A percentile compares a stretch with the other conserved stretches of the same genome.
Evolutionary conservation across 139 green algal genomes (phyloP).

Genomic region (Picochlorum sp.): DNA sequence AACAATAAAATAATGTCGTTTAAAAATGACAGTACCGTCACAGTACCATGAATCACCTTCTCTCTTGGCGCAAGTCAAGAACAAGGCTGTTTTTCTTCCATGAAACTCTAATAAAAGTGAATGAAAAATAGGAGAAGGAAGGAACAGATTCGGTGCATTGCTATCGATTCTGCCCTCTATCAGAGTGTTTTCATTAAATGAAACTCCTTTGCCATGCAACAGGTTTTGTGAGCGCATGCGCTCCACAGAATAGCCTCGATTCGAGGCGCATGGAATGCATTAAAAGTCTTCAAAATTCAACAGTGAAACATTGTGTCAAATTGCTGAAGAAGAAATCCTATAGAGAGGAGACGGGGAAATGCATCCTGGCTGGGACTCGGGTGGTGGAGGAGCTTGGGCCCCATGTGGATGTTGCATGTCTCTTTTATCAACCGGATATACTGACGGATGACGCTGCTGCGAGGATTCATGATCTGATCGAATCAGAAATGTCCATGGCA

Average conservation of each 20-base stretch:
- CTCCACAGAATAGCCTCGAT: not conserved
- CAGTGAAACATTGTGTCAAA: slow-evolving; percentile 66
- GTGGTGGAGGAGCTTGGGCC: slow-evolving; percentile 41
- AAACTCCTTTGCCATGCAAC: too few species aligned
- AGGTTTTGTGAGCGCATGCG: too few species aligned
- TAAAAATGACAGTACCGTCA: too few species aligned
- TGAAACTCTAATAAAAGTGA: too few species aligned
- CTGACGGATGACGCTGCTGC: not conserved
- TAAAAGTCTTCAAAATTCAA: not conserved
- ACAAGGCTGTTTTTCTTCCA: too few species aligned
- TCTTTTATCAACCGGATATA: slow-evolving; percentile 10
- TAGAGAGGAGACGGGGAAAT: slow-evolving; percentile 22
- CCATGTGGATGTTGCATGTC: slow-evolving; percentile 3
- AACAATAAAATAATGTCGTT: too few species aligned
- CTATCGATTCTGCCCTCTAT: too few species aligned
- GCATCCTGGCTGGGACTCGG: slow-evolving; percentile 36
- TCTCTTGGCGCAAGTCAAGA: too few species aligned
- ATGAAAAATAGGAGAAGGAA: too few species aligned
- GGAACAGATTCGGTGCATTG: too few species aligned
- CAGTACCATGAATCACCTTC: too few species aligned
- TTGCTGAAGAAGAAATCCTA: slow-evolving; percentile 40
- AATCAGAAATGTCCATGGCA: slow-evolving; percentile 9
- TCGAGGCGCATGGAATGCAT: not conserved
- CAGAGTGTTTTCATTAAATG: too few species aligned
- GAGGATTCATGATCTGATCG: slow-evolving; percentile 14